phyloP scores from a whole-genome alignment of 768 basidiomycete species.

The Mycena vitilis region DNA sequence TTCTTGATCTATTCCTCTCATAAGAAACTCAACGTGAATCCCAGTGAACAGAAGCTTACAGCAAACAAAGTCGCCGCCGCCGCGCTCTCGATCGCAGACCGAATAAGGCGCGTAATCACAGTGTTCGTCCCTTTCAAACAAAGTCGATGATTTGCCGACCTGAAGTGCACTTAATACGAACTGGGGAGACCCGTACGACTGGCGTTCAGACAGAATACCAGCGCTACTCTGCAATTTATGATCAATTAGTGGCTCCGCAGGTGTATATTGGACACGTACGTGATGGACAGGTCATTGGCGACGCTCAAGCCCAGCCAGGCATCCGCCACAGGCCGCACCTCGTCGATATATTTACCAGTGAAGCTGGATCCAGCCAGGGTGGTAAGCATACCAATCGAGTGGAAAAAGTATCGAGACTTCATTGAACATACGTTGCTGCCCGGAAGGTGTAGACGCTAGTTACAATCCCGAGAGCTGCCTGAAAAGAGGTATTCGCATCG shows the following conservation, averaged over 20 bases:
- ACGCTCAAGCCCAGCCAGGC: constrained; percentile 22
- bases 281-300: constrained; percentile 24
- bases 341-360: not conserved
- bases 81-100: constrained; percentile 21
- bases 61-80: constrained; percentile 24
- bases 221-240: constrained; percentile 3
- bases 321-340: constrained; percentile 4
- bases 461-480: not conserved
- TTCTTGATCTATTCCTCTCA: not conserved
- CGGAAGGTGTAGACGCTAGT: constrained; percentile 2
- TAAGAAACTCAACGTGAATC: not conserved
- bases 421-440: not conserved
- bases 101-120: constrained; percentile 17
- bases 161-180: not conserved
- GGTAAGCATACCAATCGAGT: not conserved
- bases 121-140: constrained; percentile 1
- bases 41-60: not conserved
- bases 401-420: no score
- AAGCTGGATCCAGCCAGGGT: not conserved
- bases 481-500: no score
- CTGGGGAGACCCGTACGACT: constrained; percentile 13
- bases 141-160: not conserved
- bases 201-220: constrained; percentile 2
- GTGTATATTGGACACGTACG: not conserved
- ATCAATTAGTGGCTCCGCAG: not conserved